Percentiles rank a stretch among this genome's conserved stretches.
Conservation (phyloP, 1,284 basidiomycete genomes). For the Leccinum pachyderme region DNA sequence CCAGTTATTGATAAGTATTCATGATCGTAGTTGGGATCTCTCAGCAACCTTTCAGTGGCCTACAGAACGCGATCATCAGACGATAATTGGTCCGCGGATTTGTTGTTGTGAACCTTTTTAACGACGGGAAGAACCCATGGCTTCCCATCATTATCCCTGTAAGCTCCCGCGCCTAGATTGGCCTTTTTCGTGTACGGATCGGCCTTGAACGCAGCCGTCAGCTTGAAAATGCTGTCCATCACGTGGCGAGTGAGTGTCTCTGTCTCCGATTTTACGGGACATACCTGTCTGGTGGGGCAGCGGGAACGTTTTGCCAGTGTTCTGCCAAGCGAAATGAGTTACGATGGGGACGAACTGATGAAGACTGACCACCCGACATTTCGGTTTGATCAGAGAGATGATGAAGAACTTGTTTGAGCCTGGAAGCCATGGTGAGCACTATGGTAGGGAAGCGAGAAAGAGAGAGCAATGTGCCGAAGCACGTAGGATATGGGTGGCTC, state of each 20-base stretch:
- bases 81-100: background rate
- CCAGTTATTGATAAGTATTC: slow-evolving; percentile 95
- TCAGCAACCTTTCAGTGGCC: slow-evolving; percentile 74
- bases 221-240: slow-evolving; percentile 79
- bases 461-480: background rate
- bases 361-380: slow-evolving; percentile 49
- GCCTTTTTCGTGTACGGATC: slow-evolving; percentile 82
- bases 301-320: slow-evolving; percentile 68
- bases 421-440: slow-evolving; percentile 44
- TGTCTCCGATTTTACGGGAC: slow-evolving; percentile 3
- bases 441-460: background rate
- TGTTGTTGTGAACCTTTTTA: slow-evolving; percentile 56
- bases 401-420: slow-evolving; percentile 50
- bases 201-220: slow-evolving; percentile 85
- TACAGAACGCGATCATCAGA: slow-evolving; percentile 30
- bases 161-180: slow-evolving; percentile 91
- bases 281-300: slow-evolving; percentile 79
- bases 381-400: slow-evolving; percentile 41
- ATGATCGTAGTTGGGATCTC: slow-evolving; percentile 78
- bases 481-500: background rate
- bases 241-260: slow-evolving; percentile 4
- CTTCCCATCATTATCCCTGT: slow-evolving; percentile 82
- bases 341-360: slow-evolving; percentile 11
- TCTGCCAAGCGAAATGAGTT: slow-evolving; percentile 42
- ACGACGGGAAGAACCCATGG: slow-evolving; percentile 94